Evolutionary conservation across 108 stramenopile species (phyloP), one percentile per base, ranked within the genome.

Genomic region (Cyclotella baltica): DNA sequence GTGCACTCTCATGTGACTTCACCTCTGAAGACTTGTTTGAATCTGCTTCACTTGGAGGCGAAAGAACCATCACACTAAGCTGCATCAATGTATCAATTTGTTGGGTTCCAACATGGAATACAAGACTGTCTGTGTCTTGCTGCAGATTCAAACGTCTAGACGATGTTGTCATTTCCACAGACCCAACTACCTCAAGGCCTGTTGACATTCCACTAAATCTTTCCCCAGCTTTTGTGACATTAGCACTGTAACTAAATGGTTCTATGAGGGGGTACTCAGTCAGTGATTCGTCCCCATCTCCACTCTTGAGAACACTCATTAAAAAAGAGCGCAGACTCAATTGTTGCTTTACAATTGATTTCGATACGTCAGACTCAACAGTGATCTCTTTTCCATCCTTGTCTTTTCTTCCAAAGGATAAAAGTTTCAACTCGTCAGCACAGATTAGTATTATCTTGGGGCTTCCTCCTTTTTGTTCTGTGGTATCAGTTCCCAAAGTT

Each of bases 181-280:
- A 56, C 0, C 83, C 83, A 23, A 64, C 22, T 5, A 80, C 73
- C 33, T 76, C 69, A 35, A 84, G 38, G 15, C 83, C 83, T 50
- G 50, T 63, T 4, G 52, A 33, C 23, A 84, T 62, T 8, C 75
- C 67, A 18, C 59, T 35, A 35, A 84, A 84, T 48, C 83, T 35
- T 23, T 83, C 53, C 0, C 74, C 68, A 8, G 47, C 28, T 51
- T 75, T 53, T 35, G 51, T 76, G 15, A 74, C 50, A 50, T 57
- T 67, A 16, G 79, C 83, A 30, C 69, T 55, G 74, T 84, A 84
- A 48, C 68, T 76, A 47, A 84, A 65, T 48, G 83, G 83, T n/a
- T 75, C 67, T 36, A 84, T 57, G 6, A 84, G 56, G 5, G 79
- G 83, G 63, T 65, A 70, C n/a, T 73, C 31, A 20, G 57, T 35